phyloP scores from a whole-genome alignment of 805 yeast species.

The Ascoidea asiatica region DNA sequence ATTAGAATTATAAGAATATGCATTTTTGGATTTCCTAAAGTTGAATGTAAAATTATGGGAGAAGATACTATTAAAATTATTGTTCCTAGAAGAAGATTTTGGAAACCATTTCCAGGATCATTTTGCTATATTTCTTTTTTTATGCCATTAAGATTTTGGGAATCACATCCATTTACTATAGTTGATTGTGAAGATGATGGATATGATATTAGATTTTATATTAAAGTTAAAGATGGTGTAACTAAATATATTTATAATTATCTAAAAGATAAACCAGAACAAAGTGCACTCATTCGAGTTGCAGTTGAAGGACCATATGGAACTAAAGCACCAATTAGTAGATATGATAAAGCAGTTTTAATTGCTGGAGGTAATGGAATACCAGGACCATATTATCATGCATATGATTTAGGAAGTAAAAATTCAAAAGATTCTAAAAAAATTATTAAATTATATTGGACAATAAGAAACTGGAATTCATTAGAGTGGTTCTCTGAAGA shows the following conservation, averaged over 20 bases:
- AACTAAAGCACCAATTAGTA: constrained; percentile 22
- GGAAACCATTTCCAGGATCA: constrained; percentile 48
- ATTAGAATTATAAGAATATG: constrained; percentile 19
- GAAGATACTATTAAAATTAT: constrained; percentile 35
- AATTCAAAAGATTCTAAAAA: constrained; percentile 10
- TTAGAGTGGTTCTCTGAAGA: constrained; percentile 6
- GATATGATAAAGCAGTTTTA: constrained; percentile 24
- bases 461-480: constrained; percentile 17
- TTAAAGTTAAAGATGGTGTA: constrained; percentile 45
- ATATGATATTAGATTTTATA: constrained; percentile 26
- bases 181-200: constrained; percentile 25
- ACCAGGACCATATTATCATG: constrained; percentile 40
- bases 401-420: constrained; percentile 21
- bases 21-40: constrained; percentile 18
- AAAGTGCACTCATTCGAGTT: too few species aligned
- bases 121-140: constrained; percentile 47
- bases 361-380: constrained; percentile 43
- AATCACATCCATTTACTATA: constrained; percentile 63
- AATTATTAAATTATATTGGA: constrained; percentile 15
- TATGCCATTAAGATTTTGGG: constrained; percentile 43
- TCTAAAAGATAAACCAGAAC: constrained; percentile 18
- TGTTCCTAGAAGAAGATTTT: constrained; percentile 28
- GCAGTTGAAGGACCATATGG: constrained; percentile 58
- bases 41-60: constrained; percentile 23
- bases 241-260: constrained; percentile 28